phyloP scores from a whole-genome alignment of 371 early-diverging fungal species.

The Apophysomyces sp. region DNA sequence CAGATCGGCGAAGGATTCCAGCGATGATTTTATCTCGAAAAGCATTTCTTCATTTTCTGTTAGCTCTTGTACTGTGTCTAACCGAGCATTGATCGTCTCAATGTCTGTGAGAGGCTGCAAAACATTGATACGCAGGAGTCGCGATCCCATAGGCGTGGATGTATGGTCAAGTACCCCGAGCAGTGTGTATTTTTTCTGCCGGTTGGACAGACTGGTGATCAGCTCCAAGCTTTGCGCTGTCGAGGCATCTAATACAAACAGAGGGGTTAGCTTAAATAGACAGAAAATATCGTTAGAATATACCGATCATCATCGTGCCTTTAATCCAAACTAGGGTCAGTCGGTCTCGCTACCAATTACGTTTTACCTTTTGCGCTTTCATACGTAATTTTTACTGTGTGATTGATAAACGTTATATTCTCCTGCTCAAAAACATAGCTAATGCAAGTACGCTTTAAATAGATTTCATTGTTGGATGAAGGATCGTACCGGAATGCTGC shows the following conservation, averaged over 20 bases:
- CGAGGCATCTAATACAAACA: constrained; percentile 39
- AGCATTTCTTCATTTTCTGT: constrained; percentile 24
- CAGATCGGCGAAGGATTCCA: constrained; percentile 26
- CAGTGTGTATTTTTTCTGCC: constrained; percentile 45
- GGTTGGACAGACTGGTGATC: constrained; percentile 40
- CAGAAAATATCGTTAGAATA: neutral
- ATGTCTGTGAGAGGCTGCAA: constrained; percentile 63
- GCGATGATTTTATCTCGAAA: constrained; percentile 37
- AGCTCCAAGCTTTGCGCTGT: constrained; percentile 69
- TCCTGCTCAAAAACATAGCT: constrained; percentile 58
- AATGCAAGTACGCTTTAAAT: neutral
- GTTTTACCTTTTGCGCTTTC: constrained; percentile 51
- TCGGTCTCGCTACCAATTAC: too few species aligned
- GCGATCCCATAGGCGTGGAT: constrained; percentile 70
- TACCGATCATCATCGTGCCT: neutral
- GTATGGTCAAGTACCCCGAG: constrained; percentile 61
- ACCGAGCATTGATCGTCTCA: constrained; percentile 33
- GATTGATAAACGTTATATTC: constrained; percentile 46
- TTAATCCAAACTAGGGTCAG: too few species aligned
- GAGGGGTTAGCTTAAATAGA: neutral
- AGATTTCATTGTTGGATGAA: neutral
- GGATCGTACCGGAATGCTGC: constrained; percentile 54
- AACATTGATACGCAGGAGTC: constrained; percentile 71
- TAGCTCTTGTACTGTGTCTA: constrained; percentile 57
- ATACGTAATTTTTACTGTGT: constrained; percentile 66